Percentiles rank a stretch among this genome's conserved stretches.
These are phyloP conservation scores for Westerdykella aurantiaca DNA, from an alignment of 2,329 filamentous ascomycete genomes.

Conservation along the genomic window DNA sequence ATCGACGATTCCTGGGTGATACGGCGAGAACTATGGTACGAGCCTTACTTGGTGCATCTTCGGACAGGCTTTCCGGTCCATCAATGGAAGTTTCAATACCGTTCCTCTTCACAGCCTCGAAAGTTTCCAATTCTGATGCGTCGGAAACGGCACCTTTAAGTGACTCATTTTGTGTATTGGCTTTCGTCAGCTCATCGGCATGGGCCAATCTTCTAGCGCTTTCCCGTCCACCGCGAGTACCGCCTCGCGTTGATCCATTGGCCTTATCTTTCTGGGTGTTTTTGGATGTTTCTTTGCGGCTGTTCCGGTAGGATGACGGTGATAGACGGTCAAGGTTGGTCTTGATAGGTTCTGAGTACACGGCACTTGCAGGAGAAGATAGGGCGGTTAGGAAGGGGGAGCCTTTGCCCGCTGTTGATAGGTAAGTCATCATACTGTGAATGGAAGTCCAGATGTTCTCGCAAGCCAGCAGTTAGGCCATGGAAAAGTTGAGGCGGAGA, in stretches of 20 bases:
- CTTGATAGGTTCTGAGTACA: constrained; percentile 13
- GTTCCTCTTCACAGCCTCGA: too few species aligned
- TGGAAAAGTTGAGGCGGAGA: too few species aligned
- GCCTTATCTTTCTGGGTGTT: background rate
- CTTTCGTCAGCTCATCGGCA: background rate
- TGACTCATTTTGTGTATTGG: background rate
- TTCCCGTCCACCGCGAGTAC: background rate
- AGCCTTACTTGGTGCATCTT: too few species aligned
- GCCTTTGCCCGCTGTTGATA: background rate
- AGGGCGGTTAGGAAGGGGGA: background rate
- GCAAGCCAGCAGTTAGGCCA: too few species aligned
- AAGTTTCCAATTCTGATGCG: too few species aligned
- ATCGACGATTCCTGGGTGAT: too few species aligned
- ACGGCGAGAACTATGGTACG: too few species aligned
- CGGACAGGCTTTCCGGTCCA: too few species aligned
- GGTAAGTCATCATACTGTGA: background rate
- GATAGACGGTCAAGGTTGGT: constrained; percentile 20
- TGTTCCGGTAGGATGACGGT: constrained; percentile 9
- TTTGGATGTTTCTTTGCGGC: constrained; percentile 4
- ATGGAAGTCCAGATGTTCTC: background rate
- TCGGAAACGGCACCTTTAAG: background rate
- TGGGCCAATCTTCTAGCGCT: background rate
- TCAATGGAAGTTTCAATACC: too few species aligned
- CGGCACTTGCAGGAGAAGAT: constrained; percentile 8
- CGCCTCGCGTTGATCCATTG: background rate